Base-by-base conservation (phyloP, 306 rosid species). In the Dicorynia guianensis region DNA sequence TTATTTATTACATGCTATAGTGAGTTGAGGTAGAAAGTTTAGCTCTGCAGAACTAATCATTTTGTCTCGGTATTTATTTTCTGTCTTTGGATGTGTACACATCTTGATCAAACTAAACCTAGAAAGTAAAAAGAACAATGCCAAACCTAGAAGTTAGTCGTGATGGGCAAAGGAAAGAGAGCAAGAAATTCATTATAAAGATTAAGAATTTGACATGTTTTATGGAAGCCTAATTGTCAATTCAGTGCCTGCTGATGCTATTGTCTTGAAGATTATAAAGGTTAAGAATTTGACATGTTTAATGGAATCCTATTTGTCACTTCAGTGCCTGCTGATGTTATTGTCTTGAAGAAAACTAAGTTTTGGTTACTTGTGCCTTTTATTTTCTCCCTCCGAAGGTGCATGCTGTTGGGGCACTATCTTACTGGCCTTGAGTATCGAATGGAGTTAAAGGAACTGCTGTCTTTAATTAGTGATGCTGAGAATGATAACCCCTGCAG, bases 401-500 rank as follows among this genome's bases (percentile, higher is more conserved):
- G 97, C 85, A 90, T 92, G 98, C 72, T 95, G 20, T 70, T 95
- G 83, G 98, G 98, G 71, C 97, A 95, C 88, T 77, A 89, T 83
- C 87, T 92, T 20, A 89, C 90, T 80, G 98, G 97, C 67, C 97
- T 91, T 2, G 97, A 95, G 85, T 92, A 87, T 71, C 90, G 97
- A 74, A 74, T 90, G 88, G 91, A 92, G 84, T 88, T 92, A 75
- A 86, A 62, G 70, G 86, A 95, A 69, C 85, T 95, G 67, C 84
- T 95, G 34, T 75, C 91, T 74, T 80, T 89, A 64, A 77, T 89
- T 43, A 86, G 55, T 18, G 81, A 82, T 43, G 57, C 76, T 70
- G 90, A 85, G 74, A 78, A 69, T 71, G 87, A 82, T 70, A 70
- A 50, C 18, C 33, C 83, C 30, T 81, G 76, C 12, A 82, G 77